These are phyloP conservation scores for Vararia minispora DNA, from an alignment of 768 basidiomycete genomes.

Conservation along the genomic window DNA sequence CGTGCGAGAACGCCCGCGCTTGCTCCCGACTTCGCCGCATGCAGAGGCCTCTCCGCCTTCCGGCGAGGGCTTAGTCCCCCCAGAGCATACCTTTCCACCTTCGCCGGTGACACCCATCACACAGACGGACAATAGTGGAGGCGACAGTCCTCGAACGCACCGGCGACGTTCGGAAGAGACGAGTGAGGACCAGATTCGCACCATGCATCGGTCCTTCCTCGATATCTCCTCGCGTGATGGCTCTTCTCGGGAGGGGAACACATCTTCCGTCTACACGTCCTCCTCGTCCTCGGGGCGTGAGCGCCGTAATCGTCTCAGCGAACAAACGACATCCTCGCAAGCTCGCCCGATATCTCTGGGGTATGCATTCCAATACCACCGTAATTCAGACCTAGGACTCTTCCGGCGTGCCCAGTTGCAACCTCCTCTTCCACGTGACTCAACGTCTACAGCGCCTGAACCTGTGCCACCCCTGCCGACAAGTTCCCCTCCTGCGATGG, in stretches of 20 bases:
- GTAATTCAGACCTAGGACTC: neutral
- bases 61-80: constrained; percentile 1
- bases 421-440: constrained; percentile 6
- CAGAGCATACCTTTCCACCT: constrained; percentile 1
- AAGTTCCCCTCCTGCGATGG: neutral
- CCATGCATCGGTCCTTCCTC: too few relatives aligned
- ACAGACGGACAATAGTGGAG: too few relatives aligned
- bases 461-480: constrained; percentile 6
- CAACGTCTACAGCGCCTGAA: constrained; percentile 6
- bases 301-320: constrained; percentile 4
- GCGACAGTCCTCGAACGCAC: too few relatives aligned
- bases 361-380: constrained; percentile 12
- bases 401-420: neutral
- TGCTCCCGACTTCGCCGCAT: constrained; percentile 1
- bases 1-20: neutral
- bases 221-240: constrained; percentile 11
- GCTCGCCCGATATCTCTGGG: constrained; percentile 11
- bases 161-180: too few relatives aligned
- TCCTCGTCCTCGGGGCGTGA: constrained; percentile 8
- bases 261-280: constrained; percentile 3
- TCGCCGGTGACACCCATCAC: constrained; percentile 1
- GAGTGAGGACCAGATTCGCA: too few relatives aligned
- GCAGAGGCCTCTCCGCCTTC: neutral
- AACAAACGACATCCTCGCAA: neutral
- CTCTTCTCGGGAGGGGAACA: constrained; percentile 3